Base-by-base conservation (phyloP, 2,329 filamentous ascomycete genomes). In the Alternaria novae-zelandiae region DNA sequence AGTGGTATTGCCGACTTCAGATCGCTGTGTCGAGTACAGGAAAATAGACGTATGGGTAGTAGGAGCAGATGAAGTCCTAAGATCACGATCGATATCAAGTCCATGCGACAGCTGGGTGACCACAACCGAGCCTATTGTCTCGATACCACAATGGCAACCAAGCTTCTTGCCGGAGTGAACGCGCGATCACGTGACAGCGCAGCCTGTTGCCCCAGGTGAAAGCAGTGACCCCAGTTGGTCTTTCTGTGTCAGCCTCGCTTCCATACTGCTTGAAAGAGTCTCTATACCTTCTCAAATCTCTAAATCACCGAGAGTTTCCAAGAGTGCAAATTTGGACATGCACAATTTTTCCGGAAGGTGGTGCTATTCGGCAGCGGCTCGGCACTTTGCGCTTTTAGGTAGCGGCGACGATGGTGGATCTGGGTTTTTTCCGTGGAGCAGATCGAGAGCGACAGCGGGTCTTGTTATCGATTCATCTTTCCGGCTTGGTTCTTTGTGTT, bases 341-440 rank as follows among this genome's bases (percentile, higher is more conserved):
- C 46, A 58, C 54, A 68, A 64, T 59, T 68, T 69, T 66, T 63
- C 46, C 47, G 49, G 41, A 47, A 57, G 36, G 60, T 59, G 59
- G 63, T 67, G 45, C 46, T 50, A 43, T 41, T 64, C 65, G 68
- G 66, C 57, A 59, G 60, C 64, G 59, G 64, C 57, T 68, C 68
- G 68, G 68, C 67, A 66, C 54, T 49, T 61, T 66, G 64, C 64
- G 51, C 50, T 56, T 61, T 58, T 66, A 53, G 64, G 61, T 50
- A 59, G 51, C 57, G 54, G 61, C 61, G 44, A 63, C 53, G 53
- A 54, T 59, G 53, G 59, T 53, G 56, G 58, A 58, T 51, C 54
- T 54, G 6, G 54, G 45, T 21, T 30, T 53, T 23, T n/a, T 53
- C n/a, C 50, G 43, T 45, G 36, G 36, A 41, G 36, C 36, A 41